These are phyloP conservation scores for Mycena olivaceomarginata DNA, from an alignment of 768 basidiomycete genomes.

Conservation along the genomic window DNA sequence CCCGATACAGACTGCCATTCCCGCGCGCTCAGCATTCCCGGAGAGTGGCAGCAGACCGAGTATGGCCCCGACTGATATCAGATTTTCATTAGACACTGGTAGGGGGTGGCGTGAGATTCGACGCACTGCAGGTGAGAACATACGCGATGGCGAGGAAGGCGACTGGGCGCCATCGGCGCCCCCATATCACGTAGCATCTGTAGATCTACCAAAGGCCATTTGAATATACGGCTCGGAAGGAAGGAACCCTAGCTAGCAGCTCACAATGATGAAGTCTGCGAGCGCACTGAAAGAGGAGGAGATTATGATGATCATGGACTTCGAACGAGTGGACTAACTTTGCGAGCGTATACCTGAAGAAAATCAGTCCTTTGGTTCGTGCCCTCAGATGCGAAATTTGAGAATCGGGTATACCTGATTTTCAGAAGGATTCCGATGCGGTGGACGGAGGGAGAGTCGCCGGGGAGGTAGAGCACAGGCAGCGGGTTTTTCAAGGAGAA, in stretches of 20 bases:
- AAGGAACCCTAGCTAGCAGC: neutral
- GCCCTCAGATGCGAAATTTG: too few relatives aligned
- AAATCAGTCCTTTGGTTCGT: too few relatives aligned
- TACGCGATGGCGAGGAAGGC: conserved; percentile 12
- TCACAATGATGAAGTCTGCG: conserved; percentile 29
- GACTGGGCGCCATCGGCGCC: neutral
- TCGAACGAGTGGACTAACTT: conserved; percentile 12
- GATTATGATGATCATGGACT: neutral
- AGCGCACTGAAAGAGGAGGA: neutral
- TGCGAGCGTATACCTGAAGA: conserved; percentile 7
- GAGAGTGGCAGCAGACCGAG: conserved; percentile 14
- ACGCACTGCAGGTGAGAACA: conserved; percentile 7
- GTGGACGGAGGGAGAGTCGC: conserved; percentile 13
- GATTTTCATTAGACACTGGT: neutral
- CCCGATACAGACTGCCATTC: conserved; percentile 21
- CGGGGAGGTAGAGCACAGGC: conserved; percentile 11
- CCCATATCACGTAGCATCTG: conserved; percentile 14
- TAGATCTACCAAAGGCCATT: conserved; percentile 6
- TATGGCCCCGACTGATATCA: conserved; percentile 11
- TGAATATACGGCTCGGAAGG: neutral
- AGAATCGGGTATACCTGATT: neutral
- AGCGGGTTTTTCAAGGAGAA: conserved; percentile 25
- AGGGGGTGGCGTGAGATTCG: neutral
- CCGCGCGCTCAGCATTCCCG: neutral
- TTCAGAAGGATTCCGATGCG: conserved; percentile 11